Evolutionary conservation across 164 flowering plant genomes (phyloP).

Genomic region (Paratinospora sagittata): DNA sequence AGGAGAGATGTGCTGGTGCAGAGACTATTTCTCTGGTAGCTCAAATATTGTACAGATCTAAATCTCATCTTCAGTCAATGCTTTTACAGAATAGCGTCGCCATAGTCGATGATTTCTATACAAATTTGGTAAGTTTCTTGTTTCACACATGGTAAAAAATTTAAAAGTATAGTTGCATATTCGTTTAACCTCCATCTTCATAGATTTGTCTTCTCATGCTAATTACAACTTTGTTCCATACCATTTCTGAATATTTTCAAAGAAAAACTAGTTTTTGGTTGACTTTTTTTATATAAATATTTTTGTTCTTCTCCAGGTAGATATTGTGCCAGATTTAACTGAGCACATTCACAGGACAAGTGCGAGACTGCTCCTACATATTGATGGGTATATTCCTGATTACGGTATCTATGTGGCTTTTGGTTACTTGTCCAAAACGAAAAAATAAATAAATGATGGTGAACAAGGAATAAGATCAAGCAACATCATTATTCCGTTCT

Average conservation of each 20-base stretch:
- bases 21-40: conserved; percentile 76
- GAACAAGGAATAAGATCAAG: not conserved
- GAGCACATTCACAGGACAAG: conserved; percentile 88
- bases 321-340: conserved; percentile 78
- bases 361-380: conserved; percentile 76
- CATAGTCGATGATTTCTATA: conserved; percentile 80
- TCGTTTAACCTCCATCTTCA: not conserved
- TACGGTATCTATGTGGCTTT: conserved; percentile 6
- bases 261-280: not conserved
- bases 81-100: conserved; percentile 62
- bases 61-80: conserved; percentile 82
- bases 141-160: not conserved
- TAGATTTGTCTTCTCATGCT: not conserved
- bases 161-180: not conserved
- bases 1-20: conserved; percentile 94
- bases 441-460: no score
- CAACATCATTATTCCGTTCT: not conserved
- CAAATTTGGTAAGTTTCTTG: conserved; percentile 63
- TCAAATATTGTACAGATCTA: conserved; percentile 70
- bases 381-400: conserved; percentile 60
- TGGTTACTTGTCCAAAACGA: no score
- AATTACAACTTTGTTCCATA: not conserved
- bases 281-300: not conserved
- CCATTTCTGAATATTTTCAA: not conserved
- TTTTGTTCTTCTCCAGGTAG: conserved; percentile 56